These are phyloP conservation scores for Schizothecium vesticola DNA, from an alignment of 495 filamentous ascomycete genomes.

Conservation along the genomic window DNA sequence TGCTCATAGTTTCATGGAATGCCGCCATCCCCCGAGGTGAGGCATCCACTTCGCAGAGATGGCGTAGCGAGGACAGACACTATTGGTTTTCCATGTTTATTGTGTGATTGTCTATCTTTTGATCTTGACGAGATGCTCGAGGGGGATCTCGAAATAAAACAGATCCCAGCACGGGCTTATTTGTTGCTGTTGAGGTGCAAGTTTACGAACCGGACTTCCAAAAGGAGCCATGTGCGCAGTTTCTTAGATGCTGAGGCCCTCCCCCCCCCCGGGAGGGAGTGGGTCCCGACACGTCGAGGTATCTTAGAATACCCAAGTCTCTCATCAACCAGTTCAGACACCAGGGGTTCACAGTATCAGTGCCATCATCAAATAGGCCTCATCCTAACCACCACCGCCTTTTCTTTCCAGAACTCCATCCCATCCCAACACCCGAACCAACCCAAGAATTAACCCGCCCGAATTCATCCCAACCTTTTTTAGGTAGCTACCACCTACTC, in stretches of 20 bases:
- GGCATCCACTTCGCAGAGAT: not conserved
- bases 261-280: no score
- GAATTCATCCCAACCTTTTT: no score
- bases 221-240: not conserved
- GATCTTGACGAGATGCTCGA: not conserved
- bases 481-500: not conserved
- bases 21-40: not conserved
- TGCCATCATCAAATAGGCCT: not conserved
- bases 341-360: no score
- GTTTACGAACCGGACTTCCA: not conserved
- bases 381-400: not conserved
- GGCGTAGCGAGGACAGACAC: not conserved
- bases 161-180: no score
- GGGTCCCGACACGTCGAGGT: not conserved
- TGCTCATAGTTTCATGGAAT: not conserved
- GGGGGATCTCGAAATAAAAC: not conserved
- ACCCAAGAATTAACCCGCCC: not conserved
- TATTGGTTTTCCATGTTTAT: not conserved
- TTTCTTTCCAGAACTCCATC: not conserved
- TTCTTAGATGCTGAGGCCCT: not conserved
- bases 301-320: not conserved
- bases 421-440: not conserved
- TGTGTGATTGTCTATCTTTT: not conserved
- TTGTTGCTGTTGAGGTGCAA: not conserved
- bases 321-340: not conserved